Conservation (phyloP, 306 rosid species). For the Castanopsis chinensis region DNA sequence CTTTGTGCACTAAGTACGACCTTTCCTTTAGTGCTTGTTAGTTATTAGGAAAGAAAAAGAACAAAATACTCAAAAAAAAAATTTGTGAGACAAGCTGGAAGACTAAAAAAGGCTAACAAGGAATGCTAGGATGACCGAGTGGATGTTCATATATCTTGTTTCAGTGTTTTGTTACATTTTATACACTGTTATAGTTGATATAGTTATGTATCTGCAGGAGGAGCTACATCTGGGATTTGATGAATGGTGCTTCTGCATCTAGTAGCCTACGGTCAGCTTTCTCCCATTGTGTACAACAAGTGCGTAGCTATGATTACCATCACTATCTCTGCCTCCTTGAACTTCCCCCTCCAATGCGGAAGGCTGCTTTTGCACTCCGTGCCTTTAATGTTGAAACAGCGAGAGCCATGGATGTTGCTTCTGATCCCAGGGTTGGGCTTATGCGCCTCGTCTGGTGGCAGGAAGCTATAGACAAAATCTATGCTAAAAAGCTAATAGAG, state of each 20-base stretch:
- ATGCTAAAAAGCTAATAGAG: constrained; percentile 58
- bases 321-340: constrained; percentile 97
- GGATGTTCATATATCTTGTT: not conserved
- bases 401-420: constrained; percentile 86
- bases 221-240: constrained; percentile 32
- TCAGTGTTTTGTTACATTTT: not conserved
- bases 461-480: constrained; percentile 84
- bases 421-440: constrained; percentile 80
- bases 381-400: constrained; percentile 83
- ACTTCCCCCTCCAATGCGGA: constrained; percentile 68
- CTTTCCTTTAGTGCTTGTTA: not conserved
- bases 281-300: constrained; percentile 85
- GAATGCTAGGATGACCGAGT: not conserved
- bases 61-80: not conserved
- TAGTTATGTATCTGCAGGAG: constrained; percentile 14
- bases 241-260: constrained; percentile 62
- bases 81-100: not conserved
- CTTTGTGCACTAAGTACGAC: too few relatives aligned
- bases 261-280: constrained; percentile 65
- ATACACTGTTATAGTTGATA: not conserved
- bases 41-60: not conserved
- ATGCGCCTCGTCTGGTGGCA: constrained; percentile 91
- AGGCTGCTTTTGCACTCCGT: constrained; percentile 78
- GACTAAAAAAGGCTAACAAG: not conserved
- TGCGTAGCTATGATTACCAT: constrained; percentile 82